A percentile compares a stretch with the other conserved stretches of the same genome.
Conservation (phyloP, 768 basidiomycete species). For the Butyriboletus loyo region DNA sequence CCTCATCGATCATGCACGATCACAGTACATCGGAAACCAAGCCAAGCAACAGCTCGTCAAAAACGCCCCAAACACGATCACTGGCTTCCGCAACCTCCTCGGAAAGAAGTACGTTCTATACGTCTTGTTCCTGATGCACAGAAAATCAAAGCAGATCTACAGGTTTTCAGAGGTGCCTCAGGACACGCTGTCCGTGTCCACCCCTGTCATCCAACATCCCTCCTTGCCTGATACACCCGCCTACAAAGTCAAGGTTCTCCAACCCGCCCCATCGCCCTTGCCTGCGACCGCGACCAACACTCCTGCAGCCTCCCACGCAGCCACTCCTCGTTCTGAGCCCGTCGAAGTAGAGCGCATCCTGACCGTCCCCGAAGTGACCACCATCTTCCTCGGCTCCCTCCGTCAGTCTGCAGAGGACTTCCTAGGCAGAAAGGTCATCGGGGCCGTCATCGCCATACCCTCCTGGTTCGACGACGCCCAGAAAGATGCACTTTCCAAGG, state of each 20-base stretch:
- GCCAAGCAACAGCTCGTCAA: constrained; percentile 94
- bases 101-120: constrained; percentile 74
- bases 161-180: constrained; percentile 77
- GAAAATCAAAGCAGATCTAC: background rate
- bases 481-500: constrained; percentile 64
- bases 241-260: constrained; percentile 79
- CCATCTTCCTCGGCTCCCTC: constrained; percentile 82
- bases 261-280: constrained; percentile 70
- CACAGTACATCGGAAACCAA: constrained; percentile 92
- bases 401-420: constrained; percentile 88
- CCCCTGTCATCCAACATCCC: constrained; percentile 76
- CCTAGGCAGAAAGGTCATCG: constrained; percentile 72
- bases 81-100: constrained; percentile 89
- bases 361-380: constrained; percentile 78
- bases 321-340: constrained; percentile 76
- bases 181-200: constrained; percentile 50
- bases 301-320: constrained; percentile 61
- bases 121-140: background rate
- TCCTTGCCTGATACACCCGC: constrained; percentile 68
- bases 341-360: constrained; percentile 63
- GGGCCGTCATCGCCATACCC: constrained; percentile 84
- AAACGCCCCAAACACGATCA: constrained; percentile 90
- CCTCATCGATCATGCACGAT: constrained; percentile 10
- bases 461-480: constrained; percentile 69
- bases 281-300: constrained; percentile 55